Evolutionary conservation across 1,284 basidiomycete species (phyloP).

Genomic region (Rhodotorula sp.): DNA sequence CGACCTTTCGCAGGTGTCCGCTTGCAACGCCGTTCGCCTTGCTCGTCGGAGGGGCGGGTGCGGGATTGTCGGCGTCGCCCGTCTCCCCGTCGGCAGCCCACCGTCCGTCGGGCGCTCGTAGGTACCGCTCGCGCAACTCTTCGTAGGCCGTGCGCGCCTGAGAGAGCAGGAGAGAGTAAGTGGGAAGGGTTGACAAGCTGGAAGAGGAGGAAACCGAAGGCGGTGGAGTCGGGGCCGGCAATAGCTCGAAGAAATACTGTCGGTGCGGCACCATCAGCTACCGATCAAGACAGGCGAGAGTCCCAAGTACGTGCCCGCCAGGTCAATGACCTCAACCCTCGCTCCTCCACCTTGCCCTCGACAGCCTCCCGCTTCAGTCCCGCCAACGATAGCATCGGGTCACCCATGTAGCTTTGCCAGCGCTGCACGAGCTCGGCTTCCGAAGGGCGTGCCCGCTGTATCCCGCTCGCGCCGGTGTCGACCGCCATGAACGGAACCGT

Average conservation of each 20-base stretch:
- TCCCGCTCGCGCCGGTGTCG: no score
- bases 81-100: conserved; percentile 48
- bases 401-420: conserved; percentile 48
- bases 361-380: conserved; percentile 45
- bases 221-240: conserved; percentile 49
- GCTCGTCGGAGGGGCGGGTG: neutral
- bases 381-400: conserved; percentile 49
- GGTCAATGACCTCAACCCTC: conserved; percentile 47
- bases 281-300: no score
- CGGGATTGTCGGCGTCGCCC: neutral
- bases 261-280: neutral
- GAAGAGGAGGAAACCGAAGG: conserved; percentile 44
- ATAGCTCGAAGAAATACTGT: conserved; percentile 50
- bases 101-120: conserved; percentile 54
- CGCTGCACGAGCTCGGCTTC: conserved; percentile 5
- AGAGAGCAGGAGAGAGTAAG: conserved; percentile 21
- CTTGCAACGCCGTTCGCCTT: neutral
- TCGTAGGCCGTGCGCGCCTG: conserved; percentile 47
- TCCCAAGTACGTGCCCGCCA: conserved; percentile 49
- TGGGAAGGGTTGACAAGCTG: conserved; percentile 10
- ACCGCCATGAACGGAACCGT: no score
- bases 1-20: conserved; percentile 7
- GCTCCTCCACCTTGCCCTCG: conserved; percentile 14
- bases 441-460: neutral
- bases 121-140: conserved; percentile 49